Evolutionary conservation across 371 early-diverging fungal genomes (phyloP).

Genomic region (Lichtheimia corymbifera): DNA sequence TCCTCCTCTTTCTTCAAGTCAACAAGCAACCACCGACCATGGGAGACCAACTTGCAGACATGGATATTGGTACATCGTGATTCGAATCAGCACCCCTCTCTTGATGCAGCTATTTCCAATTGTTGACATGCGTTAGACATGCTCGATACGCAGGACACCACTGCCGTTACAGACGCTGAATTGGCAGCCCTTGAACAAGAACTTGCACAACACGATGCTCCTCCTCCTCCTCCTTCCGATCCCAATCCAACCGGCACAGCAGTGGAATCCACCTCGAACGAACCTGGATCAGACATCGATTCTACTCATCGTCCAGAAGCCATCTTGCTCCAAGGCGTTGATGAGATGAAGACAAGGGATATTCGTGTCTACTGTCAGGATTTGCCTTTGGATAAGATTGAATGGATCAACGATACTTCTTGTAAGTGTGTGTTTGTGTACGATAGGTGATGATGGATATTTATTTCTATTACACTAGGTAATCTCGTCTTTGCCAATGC

Average conservation of each 20-base stretch:
- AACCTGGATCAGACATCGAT: background rate
- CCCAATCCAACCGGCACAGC: too few species aligned
- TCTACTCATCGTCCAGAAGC: slow-evolving; percentile 28
- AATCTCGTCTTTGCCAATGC: slow-evolving; percentile 31
- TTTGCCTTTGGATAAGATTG: slow-evolving; percentile 44
- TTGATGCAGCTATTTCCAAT: too few species aligned
- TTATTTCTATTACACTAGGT: slow-evolving; percentile 15
- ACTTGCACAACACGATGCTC: background rate
- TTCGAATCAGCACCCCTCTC: background rate
- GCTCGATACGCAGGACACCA: background rate
- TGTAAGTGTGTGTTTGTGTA: slow-evolving; percentile 32
- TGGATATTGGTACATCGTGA: slow-evolving; percentile 16
- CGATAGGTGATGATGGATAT: background rate
- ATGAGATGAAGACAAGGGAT: slow-evolving; percentile 58
- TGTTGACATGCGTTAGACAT: background rate
- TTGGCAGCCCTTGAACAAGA: background rate
- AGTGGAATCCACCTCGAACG: background rate
- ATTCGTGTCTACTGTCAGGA: slow-evolving; percentile 48
- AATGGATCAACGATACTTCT: slow-evolving; percentile 61
- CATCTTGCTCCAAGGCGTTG: slow-evolving; percentile 50
- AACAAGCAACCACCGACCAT: background rate
- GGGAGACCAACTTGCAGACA: slow-evolving; percentile 7
- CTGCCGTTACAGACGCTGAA: background rate
- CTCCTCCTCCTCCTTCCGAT: too few species aligned
- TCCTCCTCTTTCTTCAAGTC: too few species aligned